phyloP scores from a whole-genome alignment of 2,329 filamentous ascomycete species.

The Fragosphaeria purpurea region DNA sequence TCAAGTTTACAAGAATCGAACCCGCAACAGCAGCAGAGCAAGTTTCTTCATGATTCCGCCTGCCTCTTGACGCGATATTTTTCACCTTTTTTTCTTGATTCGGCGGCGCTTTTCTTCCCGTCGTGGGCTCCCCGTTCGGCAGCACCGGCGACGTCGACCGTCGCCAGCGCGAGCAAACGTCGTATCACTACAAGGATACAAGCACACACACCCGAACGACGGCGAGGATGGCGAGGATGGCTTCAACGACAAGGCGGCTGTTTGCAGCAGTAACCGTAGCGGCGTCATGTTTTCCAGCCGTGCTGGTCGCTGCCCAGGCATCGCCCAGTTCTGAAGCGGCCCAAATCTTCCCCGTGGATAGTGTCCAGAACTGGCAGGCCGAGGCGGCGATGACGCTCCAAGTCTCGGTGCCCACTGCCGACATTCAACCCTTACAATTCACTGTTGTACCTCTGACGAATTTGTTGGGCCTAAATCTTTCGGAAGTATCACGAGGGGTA shows the following conservation, averaged over 20 bases:
- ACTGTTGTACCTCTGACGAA: constrained; percentile 35
- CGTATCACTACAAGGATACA: not conserved
- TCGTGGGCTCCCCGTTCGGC: not conserved
- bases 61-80: too few species aligned
- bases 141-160: constrained; percentile 27
- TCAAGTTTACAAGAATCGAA: too few species aligned
- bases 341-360: constrained; percentile 19
- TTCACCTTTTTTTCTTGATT: not conserved
- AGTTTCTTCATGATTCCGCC: too few species aligned
- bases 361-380: constrained; percentile 29
- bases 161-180: constrained; percentile 17
- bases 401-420: constrained; percentile 19
- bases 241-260: constrained; percentile 22
- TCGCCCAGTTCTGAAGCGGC: constrained; percentile 14
- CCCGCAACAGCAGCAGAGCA: too few species aligned
- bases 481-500: constrained; percentile 27
- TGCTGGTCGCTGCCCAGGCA: constrained; percentile 20
- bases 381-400: constrained; percentile 32
- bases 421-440: constrained; percentile 23
- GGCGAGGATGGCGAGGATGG: constrained; percentile 17
- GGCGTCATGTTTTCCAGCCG: constrained; percentile 18
- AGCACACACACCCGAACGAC: not conserved
- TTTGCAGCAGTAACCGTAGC: constrained; percentile 12
- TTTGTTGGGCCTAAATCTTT: constrained; percentile 32
- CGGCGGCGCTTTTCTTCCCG: not conserved